These are phyloP conservation scores for Fomitopsis pulvina DNA, from an alignment of 768 basidiomycete genomes.

Conservation along the genomic window DNA sequence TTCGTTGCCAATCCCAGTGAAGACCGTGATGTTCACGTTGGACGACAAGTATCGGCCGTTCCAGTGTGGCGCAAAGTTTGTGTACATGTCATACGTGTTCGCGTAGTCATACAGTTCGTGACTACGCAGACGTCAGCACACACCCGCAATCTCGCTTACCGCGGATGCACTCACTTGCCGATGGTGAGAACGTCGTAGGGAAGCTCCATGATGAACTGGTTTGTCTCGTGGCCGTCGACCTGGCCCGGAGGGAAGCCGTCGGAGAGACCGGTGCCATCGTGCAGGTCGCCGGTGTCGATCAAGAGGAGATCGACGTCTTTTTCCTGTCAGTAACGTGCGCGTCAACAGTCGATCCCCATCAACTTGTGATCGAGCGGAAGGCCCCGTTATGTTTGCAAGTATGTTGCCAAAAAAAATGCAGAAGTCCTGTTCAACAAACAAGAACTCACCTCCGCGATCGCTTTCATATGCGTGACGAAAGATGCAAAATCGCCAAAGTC, in stretches of 20 bases:
- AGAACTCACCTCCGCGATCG: constrained; percentile 1
- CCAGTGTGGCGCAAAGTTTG: constrained; percentile 60
- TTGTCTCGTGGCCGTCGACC: constrained; percentile 74
- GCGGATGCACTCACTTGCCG: constrained; percentile 55
- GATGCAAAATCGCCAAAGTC: constrained; percentile 81
- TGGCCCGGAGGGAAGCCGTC: constrained; percentile 70
- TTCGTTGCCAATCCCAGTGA: constrained; percentile 30
- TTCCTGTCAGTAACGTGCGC: constrained; percentile 59
- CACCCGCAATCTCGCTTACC: not conserved
- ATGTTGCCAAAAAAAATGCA: no score
- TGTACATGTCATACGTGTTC: constrained; percentile 63
- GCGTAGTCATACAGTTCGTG: constrained; percentile 80
- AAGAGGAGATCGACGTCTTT: constrained; percentile 79
- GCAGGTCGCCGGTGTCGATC: constrained; percentile 76
- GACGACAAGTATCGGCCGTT: constrained; percentile 74
- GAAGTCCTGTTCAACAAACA: no score
- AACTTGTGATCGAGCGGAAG: not conserved
- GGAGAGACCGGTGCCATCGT: constrained; percentile 72
- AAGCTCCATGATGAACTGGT: constrained; percentile 63
- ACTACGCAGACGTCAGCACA: constrained; percentile 25
- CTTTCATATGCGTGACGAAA: constrained; percentile 5
- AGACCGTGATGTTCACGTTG: constrained; percentile 79
- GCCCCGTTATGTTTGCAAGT: no score
- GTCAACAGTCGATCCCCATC: constrained; percentile 38
- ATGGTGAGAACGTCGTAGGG: constrained; percentile 82